phyloP scores from a whole-genome alignment of 176 grass and related monocot genomes.

The Zoysia japonica region DNA sequence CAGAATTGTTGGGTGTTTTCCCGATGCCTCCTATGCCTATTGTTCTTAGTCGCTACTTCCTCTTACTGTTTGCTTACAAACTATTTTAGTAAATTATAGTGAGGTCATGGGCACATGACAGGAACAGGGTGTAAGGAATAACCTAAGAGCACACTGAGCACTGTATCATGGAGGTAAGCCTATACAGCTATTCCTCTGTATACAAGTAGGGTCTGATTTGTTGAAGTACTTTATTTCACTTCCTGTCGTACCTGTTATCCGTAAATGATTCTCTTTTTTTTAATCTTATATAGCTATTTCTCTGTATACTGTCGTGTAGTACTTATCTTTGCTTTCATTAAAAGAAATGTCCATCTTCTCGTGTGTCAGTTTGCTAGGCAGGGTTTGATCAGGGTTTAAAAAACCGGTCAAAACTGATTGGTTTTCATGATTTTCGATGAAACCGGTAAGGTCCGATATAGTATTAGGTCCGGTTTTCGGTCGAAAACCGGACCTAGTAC shows the following conservation, averaged over 20 bases:
- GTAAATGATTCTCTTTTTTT: neutral
- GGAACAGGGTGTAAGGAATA: neutral
- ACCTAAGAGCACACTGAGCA: neutral
- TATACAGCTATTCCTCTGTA: neutral
- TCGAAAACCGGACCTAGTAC: too few relatives aligned
- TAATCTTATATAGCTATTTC: too few relatives aligned
- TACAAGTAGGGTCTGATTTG: neutral
- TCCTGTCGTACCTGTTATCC: conserved; percentile 3
- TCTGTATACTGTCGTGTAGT: too few relatives aligned
- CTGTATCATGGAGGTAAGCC: neutral
- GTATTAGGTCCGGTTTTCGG: too few relatives aligned
- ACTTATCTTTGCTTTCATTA: too few relatives aligned
- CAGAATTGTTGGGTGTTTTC: conserved; percentile 23
- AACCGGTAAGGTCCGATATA: too few relatives aligned
- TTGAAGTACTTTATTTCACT: neutral
- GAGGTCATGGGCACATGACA: neutral
- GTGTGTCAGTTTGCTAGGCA: too few relatives aligned
- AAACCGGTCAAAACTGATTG: too few relatives aligned
- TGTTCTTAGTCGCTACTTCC: conserved; percentile 16
- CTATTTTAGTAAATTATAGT: neutral
- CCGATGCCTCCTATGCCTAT: conserved; percentile 27
- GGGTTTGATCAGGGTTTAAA: too few relatives aligned
- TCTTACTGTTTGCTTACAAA: conserved; percentile 18
- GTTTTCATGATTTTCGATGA: too few relatives aligned
- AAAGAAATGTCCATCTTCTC: too few relatives aligned